Evolutionary conservation across 2,329 filamentous ascomycete genomes (phyloP).

Genomic region (Apiospora koreana): DNA sequence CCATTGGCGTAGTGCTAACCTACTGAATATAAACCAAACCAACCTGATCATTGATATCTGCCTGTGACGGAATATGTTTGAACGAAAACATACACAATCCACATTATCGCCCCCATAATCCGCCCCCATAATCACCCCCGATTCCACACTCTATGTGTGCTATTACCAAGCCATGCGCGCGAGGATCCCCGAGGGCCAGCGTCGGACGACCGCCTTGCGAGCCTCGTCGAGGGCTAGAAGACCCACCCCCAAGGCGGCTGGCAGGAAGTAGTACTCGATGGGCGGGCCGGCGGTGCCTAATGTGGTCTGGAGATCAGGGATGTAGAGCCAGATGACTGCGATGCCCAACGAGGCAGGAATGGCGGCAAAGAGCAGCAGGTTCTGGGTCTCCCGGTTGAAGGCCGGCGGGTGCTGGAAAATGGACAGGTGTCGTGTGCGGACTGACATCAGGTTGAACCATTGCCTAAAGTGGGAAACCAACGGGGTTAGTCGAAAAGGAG

Average conservation of each 20-base stretch:
- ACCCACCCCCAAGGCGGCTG: slow-evolving; percentile 66
- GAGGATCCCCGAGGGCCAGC: slow-evolving; percentile 56
- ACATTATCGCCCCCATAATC: too few relatives aligned
- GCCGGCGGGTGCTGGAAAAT: slow-evolving; percentile 73
- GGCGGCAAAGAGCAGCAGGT: slow-evolving; percentile 69
- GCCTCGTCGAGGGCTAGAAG: slow-evolving; percentile 68
- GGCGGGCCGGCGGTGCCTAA: slow-evolving; percentile 66
- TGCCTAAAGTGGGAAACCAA: slow-evolving; percentile 43
- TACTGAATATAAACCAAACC: too few relatives aligned
- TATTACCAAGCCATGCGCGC: slow-evolving; percentile 65
- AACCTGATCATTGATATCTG: too few relatives aligned
- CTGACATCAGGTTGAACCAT: slow-evolving; percentile 73
- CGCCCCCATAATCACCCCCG: too few relatives aligned
- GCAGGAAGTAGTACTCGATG: slow-evolving; percentile 75
- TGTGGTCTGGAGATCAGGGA: slow-evolving; percentile 62
- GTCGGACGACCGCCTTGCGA: slow-evolving; percentile 64
- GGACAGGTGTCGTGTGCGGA: slow-evolving; percentile 64
- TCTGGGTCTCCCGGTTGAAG: slow-evolving; percentile 65
- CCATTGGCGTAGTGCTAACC: too few relatives aligned
- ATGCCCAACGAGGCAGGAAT: slow-evolving; percentile 70
- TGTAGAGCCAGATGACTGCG: slow-evolving; percentile 70
- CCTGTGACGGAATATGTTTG: too few relatives aligned
- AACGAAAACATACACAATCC: too few relatives aligned
- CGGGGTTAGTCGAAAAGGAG: not conserved
- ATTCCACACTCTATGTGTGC: too few relatives aligned